phyloP scores from a whole-genome alignment of 495 filamentous ascomycete species.

The Penicillium paxilli region DNA sequence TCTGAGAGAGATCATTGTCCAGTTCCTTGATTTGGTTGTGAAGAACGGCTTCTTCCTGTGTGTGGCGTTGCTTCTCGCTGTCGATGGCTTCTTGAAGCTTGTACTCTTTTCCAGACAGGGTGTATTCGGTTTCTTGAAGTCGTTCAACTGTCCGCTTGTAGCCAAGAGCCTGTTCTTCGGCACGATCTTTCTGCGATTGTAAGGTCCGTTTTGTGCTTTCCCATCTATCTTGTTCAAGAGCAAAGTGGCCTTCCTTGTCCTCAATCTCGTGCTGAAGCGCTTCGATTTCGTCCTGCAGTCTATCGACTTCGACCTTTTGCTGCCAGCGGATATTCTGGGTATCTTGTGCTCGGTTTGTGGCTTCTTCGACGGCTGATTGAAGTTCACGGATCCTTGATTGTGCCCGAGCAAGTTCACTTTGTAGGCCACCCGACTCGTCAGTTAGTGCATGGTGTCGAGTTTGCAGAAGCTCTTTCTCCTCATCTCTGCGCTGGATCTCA shows the following conservation, averaged over 20 bases:
- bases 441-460: slow-evolving; percentile 69
- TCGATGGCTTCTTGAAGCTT: slow-evolving; percentile 64
- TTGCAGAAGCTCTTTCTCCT: slow-evolving; percentile 72
- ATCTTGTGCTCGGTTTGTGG: slow-evolving; percentile 57
- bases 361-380: slow-evolving; percentile 56
- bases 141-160: slow-evolving; percentile 71
- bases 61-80: slow-evolving; percentile 58
- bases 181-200: slow-evolving; percentile 63
- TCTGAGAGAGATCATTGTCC: slow-evolving; percentile 54
- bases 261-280: slow-evolving; percentile 70
- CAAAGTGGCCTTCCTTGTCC: slow-evolving; percentile 69
- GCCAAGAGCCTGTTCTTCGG: slow-evolving; percentile 67
- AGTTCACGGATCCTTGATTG: slow-evolving; percentile 58
- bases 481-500: slow-evolving; percentile 55
- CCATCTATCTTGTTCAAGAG: slow-evolving; percentile 71
- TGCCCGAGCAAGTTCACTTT: slow-evolving; percentile 60
- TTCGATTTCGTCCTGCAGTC: slow-evolving; percentile 65
- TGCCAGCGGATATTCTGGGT: slow-evolving; percentile 57
- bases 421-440: slow-evolving; percentile 64
- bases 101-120: slow-evolving; percentile 61
- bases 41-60: slow-evolving; percentile 55
- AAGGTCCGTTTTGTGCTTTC: slow-evolving; percentile 62
- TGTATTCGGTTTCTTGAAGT: slow-evolving; percentile 67
- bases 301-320: slow-evolving; percentile 63
- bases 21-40: slow-evolving; percentile 58